Conservation (phyloP, 2,329 filamentous ascomycete species). For the Purpureocillium lavendulum region DNA sequence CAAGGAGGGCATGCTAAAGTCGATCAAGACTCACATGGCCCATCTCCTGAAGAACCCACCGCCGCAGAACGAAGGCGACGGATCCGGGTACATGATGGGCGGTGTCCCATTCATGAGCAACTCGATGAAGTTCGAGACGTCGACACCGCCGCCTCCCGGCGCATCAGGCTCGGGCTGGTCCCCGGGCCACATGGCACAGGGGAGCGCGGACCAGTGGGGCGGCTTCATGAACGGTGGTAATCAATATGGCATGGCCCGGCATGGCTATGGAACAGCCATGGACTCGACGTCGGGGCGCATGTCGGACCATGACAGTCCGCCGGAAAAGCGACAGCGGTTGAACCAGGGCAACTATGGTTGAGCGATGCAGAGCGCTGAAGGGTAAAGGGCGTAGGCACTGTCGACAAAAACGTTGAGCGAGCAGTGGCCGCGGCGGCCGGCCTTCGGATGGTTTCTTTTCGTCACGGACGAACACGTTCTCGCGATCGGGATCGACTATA, state of each 20-base stretch:
- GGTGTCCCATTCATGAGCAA: constrained; percentile 25
- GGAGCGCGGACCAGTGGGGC: constrained; percentile 36
- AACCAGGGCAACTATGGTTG: constrained; percentile 34
- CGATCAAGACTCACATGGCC: constrained; percentile 83
- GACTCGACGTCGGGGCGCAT: constrained; percentile 21
- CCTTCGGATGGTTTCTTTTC: too few relatives aligned
- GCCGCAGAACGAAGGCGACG: constrained; percentile 30
- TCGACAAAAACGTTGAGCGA: too few relatives aligned
- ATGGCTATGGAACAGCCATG: constrained; percentile 15
- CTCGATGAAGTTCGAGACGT: constrained; percentile 43
- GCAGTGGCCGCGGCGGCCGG: too few relatives aligned
- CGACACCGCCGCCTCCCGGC: constrained; percentile 41
- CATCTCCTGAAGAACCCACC: constrained; percentile 66
- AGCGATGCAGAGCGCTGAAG: constrained; percentile 8
- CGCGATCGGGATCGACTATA: too few relatives aligned
- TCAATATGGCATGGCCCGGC: constrained; percentile 26
- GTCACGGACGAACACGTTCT: too few relatives aligned
- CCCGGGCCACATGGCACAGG: constrained; percentile 41
- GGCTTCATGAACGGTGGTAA: constrained; percentile 33
- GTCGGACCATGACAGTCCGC: constrained; percentile 32
- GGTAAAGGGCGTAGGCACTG: not conserved
- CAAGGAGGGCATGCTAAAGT: constrained; percentile 71
- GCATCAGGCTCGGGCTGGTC: constrained; percentile 40
- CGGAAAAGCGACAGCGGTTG: constrained; percentile 45
- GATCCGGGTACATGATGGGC: constrained; percentile 22